These are phyloP conservation scores for Ajuga chamaepitys DNA, from an alignment of 257 asterid species.

Conservation along the genomic window DNA sequence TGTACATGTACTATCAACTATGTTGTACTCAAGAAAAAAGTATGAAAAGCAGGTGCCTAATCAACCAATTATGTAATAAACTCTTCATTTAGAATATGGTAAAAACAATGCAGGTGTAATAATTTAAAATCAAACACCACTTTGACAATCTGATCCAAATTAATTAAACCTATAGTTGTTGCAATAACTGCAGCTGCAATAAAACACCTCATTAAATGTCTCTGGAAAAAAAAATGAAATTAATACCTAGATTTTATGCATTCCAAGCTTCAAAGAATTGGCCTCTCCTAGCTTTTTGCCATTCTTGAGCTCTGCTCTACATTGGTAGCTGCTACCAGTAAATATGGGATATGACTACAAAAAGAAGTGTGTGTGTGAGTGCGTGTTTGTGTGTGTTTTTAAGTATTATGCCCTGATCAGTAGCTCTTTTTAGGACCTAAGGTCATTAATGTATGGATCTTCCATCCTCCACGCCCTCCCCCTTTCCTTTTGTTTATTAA, in stretches of 20 bases:
- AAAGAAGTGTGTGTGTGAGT: background rate
- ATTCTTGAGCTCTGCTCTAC: background rate
- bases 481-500: too few relatives aligned
- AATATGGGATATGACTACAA: slow-evolving; percentile 8
- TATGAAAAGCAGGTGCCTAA: too few relatives aligned
- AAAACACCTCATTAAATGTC: too few relatives aligned
- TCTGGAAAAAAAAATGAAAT: background rate
- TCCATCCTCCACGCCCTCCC: too few relatives aligned
- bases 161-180: too few relatives aligned
- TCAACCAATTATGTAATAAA: too few relatives aligned
- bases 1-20: too few relatives aligned
- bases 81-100: too few relatives aligned
- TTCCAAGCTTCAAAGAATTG: background rate
- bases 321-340: background rate
- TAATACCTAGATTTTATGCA: background rate
- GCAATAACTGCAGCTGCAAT: background rate
- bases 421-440: background rate
- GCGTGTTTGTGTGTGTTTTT: background rate
- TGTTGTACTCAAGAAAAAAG: too few relatives aligned
- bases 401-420: background rate
- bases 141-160: too few relatives aligned
- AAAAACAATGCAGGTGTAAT: too few relatives aligned
- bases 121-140: too few relatives aligned
- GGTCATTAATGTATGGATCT: background rate
- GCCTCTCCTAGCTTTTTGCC: background rate